phyloP scores from a whole-genome alignment of 2,329 filamentous ascomycete genomes.

The Penicillium sp. region DNA sequence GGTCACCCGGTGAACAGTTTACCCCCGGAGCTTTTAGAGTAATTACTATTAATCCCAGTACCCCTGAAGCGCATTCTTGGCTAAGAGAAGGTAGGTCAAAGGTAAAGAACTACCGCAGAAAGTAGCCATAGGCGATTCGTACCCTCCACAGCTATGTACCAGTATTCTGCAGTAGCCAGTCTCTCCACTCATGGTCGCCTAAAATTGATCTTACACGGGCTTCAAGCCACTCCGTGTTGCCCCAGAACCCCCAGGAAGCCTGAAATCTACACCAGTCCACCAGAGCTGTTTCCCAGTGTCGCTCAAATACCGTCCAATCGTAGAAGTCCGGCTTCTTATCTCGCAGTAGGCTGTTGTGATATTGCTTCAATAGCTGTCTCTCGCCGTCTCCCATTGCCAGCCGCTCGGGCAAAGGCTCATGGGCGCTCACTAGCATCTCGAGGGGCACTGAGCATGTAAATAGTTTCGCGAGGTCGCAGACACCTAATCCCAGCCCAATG shows the following conservation, averaged over 20 bases:
- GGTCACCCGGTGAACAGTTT: no score
- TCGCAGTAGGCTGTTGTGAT: conserved; percentile 37
- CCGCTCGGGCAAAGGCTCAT: conserved; percentile 38
- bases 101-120: no score
- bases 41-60: no score
- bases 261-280: conserved; percentile 70
- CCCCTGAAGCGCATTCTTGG: no score
- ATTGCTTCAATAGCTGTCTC: conserved; percentile 55
- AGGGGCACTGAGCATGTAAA: conserved; percentile 68
- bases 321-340: conserved; percentile 46
- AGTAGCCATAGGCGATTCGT: no score
- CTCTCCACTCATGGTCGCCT: conserved; percentile 49
- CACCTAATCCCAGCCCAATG: conserved; percentile 65
- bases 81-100: no score
- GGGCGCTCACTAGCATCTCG: conserved; percentile 51
- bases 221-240: conserved; percentile 62
- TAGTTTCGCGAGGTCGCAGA: conserved; percentile 68
- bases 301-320: conserved; percentile 56
- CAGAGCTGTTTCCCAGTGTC: conserved; percentile 68
- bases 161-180: conserved; percentile 47
- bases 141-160: no score
- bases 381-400: conserved; percentile 59
- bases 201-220: conserved; percentile 58
- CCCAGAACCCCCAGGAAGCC: conserved; percentile 65
- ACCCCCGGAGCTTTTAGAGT: no score